Conservation (phyloP, 495 filamentous ascomycete genomes). For the Lasiosphaeria hispida region DNA sequence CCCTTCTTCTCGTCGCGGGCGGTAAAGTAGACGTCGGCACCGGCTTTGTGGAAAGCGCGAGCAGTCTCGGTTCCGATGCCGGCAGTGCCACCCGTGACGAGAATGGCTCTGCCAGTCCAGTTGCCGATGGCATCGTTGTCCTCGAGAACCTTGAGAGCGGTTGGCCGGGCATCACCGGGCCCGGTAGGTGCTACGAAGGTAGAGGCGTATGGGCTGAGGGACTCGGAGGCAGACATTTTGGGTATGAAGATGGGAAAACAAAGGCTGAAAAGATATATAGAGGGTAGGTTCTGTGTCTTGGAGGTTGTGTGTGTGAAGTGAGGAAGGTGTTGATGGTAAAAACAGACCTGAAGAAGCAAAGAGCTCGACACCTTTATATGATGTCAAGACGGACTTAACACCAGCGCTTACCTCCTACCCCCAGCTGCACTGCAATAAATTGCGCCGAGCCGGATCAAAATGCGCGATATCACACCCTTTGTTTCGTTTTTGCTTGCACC, state of each 20-base stretch:
- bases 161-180: slow-evolving; percentile 55
- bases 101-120: slow-evolving; percentile 45
- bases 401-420: no score
- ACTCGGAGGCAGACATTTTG: background rate
- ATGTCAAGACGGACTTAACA: no score
- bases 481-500: no score
- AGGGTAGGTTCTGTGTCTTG: background rate
- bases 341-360: no score
- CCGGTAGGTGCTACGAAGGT: slow-evolving; percentile 42
- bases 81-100: slow-evolving; percentile 52
- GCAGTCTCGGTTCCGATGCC: slow-evolving; percentile 56
- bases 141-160: slow-evolving; percentile 52
- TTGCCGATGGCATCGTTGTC: slow-evolving; percentile 46
- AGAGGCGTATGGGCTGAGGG: slow-evolving; percentile 1
- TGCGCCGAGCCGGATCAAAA: no score
- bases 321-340: no score
- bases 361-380: no score
- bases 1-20: slow-evolving; percentile 42
- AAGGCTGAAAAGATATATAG: no score
- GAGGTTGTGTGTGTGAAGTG: no score
- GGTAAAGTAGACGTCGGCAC: slow-evolving; percentile 46
- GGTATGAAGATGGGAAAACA: background rate
- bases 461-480: no score
- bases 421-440: no score
- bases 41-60: slow-evolving; percentile 45